Evolutionary conservation across 768 basidiomycete species (phyloP), one percentile per base, ranked within the genome.

Genomic region (Mrakia blollopis): DNA sequence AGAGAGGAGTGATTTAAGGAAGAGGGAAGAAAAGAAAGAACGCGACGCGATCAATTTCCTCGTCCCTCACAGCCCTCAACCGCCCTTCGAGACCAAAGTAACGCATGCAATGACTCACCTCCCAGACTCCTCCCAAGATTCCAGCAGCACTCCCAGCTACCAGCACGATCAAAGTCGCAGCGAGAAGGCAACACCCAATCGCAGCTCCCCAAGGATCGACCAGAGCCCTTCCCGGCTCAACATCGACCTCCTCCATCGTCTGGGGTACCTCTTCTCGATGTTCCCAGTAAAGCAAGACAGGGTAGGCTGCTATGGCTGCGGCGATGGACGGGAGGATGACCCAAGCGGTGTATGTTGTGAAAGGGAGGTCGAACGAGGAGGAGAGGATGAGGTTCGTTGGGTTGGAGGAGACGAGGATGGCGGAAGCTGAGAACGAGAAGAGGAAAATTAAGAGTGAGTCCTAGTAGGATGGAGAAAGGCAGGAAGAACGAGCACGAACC

Each of bases 301-400:
- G 89, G 81, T 90, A 91, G 9, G 89, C 86, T n/a, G 89, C 67
- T 28, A 85, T 81, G 82, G 86, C 90, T 86, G 84, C 84, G 4
- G 88, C 89, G 39, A 95, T 81, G 80, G 93, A 91, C 0, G 94
- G 93, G 18, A 95, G 85, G 69, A 92, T 90, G 23, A 91, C 88
- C 84, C 93, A 93, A 0, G 90, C 91, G 0, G 91, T 92, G 83
- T 91, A 94, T 0, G 89, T 88, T 13, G 84, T 87, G 79, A 92
- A 92, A 69, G 91, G 90, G 65, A 96, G 86, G 6, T 85, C 81
- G 82, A 97, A 94, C 0, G 93, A 81, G 23, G 76, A 81, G 1
- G 80, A 79, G 16, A 80, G 80, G 76, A 98, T 91, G 30, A 97
- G 90, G 81, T 98, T 98, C 0, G 96, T 98, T 2, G 92, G 93